phyloP scores from a whole-genome alignment of 2,329 filamentous ascomycete species.

The Trichothecium roseum region DNA sequence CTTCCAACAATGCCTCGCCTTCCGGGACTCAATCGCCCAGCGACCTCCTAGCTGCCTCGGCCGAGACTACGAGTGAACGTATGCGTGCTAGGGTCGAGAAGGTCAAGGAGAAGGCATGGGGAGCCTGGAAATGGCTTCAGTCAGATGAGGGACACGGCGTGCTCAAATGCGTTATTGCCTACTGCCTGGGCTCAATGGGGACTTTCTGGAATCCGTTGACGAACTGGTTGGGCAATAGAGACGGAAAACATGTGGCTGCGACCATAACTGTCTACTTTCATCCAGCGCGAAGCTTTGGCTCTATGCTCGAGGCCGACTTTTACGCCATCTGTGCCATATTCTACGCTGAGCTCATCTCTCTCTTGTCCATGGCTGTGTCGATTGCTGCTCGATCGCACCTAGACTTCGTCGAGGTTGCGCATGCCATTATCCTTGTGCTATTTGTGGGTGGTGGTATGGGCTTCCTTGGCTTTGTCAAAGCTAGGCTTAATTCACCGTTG shows the following conservation, averaged over 20 bases:
- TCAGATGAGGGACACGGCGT: constrained; percentile 71
- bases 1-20: constrained; percentile 21
- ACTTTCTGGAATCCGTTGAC: constrained; percentile 73
- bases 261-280: constrained; percentile 95
- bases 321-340: constrained; percentile 68
- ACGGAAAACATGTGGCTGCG: constrained; percentile 88
- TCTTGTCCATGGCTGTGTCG: constrained; percentile 82
- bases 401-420: constrained; percentile 59
- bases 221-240: constrained; percentile 65
- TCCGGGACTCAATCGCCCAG: constrained; percentile 14
- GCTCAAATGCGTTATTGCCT: constrained; percentile 84
- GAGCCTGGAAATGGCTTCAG: constrained; percentile 48
- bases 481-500: constrained; percentile 64
- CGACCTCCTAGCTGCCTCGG: constrained; percentile 9
- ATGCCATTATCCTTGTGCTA: constrained; percentile 67
- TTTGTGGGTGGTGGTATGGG: constrained; percentile 83
- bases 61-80: constrained; percentile 8
- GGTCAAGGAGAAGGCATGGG: constrained; percentile 25
- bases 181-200: constrained; percentile 74
- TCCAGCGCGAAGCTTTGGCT: constrained; percentile 74
- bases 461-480: constrained; percentile 81
- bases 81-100: constrained; percentile 9
- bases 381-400: constrained; percentile 63
- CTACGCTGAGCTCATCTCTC: constrained; percentile 59
- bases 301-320: constrained; percentile 77